Percentiles rank a stretch among this genome's conserved stretches.
These are phyloP conservation scores for Claviceps spartinae DNA, from an alignment of 2,329 filamentous ascomycete species.

Conservation along the genomic window DNA sequence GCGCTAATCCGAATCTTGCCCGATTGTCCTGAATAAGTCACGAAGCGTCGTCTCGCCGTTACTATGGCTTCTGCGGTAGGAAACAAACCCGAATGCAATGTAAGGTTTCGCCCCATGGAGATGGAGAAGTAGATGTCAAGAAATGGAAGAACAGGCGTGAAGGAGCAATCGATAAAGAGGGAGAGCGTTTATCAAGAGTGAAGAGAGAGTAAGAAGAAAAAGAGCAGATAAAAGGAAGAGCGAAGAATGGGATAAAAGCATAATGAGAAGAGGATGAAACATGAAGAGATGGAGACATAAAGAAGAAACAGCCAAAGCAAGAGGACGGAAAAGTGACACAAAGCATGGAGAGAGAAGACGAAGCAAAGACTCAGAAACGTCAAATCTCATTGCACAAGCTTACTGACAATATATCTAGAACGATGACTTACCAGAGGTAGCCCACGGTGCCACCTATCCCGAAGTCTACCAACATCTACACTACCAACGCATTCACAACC, in stretches of 20 bases:
- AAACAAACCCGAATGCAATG: background rate
- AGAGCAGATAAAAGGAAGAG: background rate
- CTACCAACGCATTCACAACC: background rate
- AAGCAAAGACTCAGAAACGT: no score
- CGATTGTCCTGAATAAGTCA: no score
- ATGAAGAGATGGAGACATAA: no score
- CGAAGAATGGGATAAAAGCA: background rate
- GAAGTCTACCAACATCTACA: background rate
- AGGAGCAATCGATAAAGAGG: no score
- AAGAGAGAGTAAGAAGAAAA: background rate
- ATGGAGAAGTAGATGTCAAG: no score
- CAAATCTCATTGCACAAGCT: no score
- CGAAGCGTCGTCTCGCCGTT: no score
- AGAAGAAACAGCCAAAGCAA: no score
- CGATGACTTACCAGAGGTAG: slow-evolving; percentile 1
- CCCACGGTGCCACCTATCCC: background rate
- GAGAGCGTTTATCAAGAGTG: background rate
- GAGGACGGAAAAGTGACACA: background rate
- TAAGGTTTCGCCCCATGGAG: no score
- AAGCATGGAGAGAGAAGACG: background rate
- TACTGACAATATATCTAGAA: background rate
- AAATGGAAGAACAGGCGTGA: no score
- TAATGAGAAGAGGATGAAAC: background rate
- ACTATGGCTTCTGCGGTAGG: background rate
- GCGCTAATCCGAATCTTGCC: no score